Percentiles rank a stretch among this genome's conserved stretches.
phyloP scores from a whole-genome alignment of 2,329 filamentous ascomycete species.

The Rhytidhysteron rufulum region DNA sequence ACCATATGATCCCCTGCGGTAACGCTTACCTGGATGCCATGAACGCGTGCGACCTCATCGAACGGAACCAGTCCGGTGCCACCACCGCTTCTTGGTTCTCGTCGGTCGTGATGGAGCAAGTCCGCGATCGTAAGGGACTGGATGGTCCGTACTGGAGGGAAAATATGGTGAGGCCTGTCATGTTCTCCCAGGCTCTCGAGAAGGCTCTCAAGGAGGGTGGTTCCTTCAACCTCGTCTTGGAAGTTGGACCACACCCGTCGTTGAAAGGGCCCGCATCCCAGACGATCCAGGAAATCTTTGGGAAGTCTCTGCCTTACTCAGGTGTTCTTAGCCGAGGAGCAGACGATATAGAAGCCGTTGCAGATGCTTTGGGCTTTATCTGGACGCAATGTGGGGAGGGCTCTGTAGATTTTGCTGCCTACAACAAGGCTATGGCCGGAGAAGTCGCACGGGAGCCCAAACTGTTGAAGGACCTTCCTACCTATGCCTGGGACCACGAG shows the following conservation, averaged over 20 bases:
- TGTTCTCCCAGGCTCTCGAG: constrained; percentile 32
- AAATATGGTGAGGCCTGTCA: constrained; percentile 35
- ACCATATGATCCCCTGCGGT: constrained; percentile 33
- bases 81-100: constrained; percentile 2
- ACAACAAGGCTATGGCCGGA: constrained; percentile 7
- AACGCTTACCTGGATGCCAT: constrained; percentile 18
- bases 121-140: neutral
- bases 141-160: constrained; percentile 33
- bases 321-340: constrained; percentile 9
- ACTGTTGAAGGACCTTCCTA: constrained; percentile 13
- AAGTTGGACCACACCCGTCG: constrained; percentile 27
- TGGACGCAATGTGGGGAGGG: constrained; percentile 9
- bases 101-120: constrained; percentile 2
- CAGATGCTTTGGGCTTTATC: constrained; percentile 13
- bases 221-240: constrained; percentile 9
- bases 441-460: neutral
- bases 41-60: constrained; percentile 3
- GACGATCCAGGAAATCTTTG: constrained; percentile 15
- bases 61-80: constrained; percentile 1
- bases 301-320: constrained; percentile 7
- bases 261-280: constrained; percentile 18
- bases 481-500: constrained; percentile 23
- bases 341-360: constrained; percentile 9
- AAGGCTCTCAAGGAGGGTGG: constrained; percentile 7
- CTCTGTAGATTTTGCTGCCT: constrained; percentile 13